These are phyloP conservation scores for Eremothecium sinecaudum DNA, from an alignment of 1,139 yeast species.

Conservation along the genomic window DNA sequence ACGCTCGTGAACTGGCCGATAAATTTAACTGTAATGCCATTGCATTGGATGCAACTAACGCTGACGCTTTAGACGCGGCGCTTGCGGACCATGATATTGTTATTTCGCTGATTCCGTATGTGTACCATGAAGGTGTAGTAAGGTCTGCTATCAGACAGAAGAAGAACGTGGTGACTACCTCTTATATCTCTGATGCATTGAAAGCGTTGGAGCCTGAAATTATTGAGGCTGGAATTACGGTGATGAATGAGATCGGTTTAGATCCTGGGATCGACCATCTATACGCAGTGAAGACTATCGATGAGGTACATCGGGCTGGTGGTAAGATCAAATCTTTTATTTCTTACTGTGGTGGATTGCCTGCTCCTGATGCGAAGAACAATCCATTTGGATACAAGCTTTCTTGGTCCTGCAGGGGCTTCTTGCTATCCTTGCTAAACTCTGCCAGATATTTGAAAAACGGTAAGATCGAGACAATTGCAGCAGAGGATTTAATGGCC, in stretches of 20 bases:
- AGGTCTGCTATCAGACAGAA: conserved; percentile 86
- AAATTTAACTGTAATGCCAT: conserved; percentile 72
- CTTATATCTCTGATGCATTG: conserved; percentile 90
- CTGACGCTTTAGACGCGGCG: conserved; percentile 62
- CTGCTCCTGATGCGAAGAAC: conserved; percentile 95
- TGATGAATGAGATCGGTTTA: conserved; percentile 88
- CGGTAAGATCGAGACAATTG: conserved; percentile 70
- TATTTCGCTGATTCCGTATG: conserved; percentile 92
- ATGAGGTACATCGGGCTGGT: conserved; percentile 83
- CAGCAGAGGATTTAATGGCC: conserved; percentile 89
- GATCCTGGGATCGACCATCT: conserved; percentile 98
- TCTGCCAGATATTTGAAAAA: conserved; percentile 82
- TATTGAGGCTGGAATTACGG: conserved; percentile 77
- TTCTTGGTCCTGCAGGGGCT: conserved; percentile 99
- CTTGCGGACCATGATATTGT: conserved; percentile 75
- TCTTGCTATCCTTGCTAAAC: conserved; percentile 87
- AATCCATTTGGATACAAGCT: conserved; percentile 98
- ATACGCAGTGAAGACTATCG: conserved; percentile 95
- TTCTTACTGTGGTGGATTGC: conserved; percentile 97
- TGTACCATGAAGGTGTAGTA: conserved; percentile 85
- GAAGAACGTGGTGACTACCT: conserved; percentile 91
- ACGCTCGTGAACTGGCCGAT: conserved; percentile 73
- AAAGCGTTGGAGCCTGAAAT: conserved; percentile 69
- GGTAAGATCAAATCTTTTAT: conserved; percentile 91
- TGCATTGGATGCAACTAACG: conserved; percentile 79